phyloP scores from a whole-genome alignment of 2,329 filamentous ascomycete genomes.

The Penicillium sp. region DNA sequence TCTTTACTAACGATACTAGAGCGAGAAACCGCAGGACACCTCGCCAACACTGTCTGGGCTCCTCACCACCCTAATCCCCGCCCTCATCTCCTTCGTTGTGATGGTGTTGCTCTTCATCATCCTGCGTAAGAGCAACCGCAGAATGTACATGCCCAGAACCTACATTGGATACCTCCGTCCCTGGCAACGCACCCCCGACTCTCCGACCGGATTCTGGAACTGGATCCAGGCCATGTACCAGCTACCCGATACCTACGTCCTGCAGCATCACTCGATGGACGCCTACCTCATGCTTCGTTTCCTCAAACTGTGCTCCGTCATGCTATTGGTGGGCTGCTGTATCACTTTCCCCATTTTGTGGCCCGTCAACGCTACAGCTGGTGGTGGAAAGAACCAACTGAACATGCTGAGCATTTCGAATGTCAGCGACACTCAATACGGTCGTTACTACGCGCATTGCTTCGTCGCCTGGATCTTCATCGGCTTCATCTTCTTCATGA shows the following conservation, averaged over 20 bases:
- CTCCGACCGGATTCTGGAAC: slow-evolving; percentile 62
- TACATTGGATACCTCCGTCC: slow-evolving; percentile 53
- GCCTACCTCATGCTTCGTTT: slow-evolving; percentile 89
- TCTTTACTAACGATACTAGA: slow-evolving; percentile 6
- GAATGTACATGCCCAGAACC: slow-evolving; percentile 56
- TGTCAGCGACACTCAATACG: slow-evolving; percentile 54
- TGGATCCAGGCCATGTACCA: slow-evolving; percentile 68
- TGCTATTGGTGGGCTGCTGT: slow-evolving; percentile 77
- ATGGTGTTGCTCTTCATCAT: slow-evolving; percentile 52
- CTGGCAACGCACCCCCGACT: slow-evolving; percentile 55
- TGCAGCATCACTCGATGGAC: slow-evolving; percentile 90
- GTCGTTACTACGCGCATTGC: slow-evolving; percentile 77
- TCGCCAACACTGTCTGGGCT: slow-evolving; percentile 46
- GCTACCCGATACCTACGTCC: slow-evolving; percentile 69
- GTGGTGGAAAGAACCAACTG: slow-evolving; percentile 62
- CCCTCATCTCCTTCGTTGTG: slow-evolving; percentile 43
- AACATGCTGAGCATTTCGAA: slow-evolving; percentile 79
- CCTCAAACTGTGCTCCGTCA: slow-evolving; percentile 71
- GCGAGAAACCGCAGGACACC: slow-evolving; percentile 12
- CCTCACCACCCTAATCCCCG: slow-evolving; percentile 49
- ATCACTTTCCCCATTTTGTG: slow-evolving; percentile 87
- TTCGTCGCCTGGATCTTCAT: slow-evolving; percentile 79
- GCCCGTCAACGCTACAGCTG: slow-evolving; percentile 85
- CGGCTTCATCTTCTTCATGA: slow-evolving; percentile 81
- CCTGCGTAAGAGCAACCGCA: slow-evolving; percentile 48